phyloP scores from a whole-genome alignment of 331 rosid genomes.

The Malus hybrid region DNA sequence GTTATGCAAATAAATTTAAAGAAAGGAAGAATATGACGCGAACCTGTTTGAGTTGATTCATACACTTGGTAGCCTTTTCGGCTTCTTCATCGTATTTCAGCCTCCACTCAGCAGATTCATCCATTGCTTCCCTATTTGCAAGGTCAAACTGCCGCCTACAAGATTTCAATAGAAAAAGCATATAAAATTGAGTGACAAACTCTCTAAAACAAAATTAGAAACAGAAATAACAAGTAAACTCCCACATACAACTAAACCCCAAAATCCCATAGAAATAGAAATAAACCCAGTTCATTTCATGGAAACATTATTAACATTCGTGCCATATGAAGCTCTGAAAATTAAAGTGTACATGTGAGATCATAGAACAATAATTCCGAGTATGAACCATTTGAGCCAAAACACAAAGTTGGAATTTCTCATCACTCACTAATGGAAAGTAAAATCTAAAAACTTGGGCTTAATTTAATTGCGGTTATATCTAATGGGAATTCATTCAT shows the following conservation, averaged over 20 bases:
- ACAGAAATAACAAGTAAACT: not conserved
- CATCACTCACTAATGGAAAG: not conserved
- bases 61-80: constrained; percentile 39
- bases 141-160: constrained; percentile 75
- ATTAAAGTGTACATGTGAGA: not conserved
- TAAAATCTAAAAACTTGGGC: not conserved
- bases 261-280: not conserved
- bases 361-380: not conserved
- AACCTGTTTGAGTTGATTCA: constrained; percentile 55
- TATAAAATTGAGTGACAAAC: not conserved
- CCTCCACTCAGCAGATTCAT: constrained; percentile 96
- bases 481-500: not conserved
- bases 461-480: not conserved
- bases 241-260: not conserved
- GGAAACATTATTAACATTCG: not conserved
- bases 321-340: not conserved
- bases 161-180: not conserved
- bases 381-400: not conserved
- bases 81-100: constrained; percentile 50
- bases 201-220: not conserved
- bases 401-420: not conserved
- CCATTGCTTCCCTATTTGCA: constrained; percentile 81
- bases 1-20: not conserved
- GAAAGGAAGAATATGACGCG: not conserved
- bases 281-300: not conserved